A percentile compares a stretch with the other conserved stretches of the same genome.
Evolutionary conservation across 768 basidiomycete genomes (phyloP).

Genomic region (Hortiboletus flavorubellus): DNA sequence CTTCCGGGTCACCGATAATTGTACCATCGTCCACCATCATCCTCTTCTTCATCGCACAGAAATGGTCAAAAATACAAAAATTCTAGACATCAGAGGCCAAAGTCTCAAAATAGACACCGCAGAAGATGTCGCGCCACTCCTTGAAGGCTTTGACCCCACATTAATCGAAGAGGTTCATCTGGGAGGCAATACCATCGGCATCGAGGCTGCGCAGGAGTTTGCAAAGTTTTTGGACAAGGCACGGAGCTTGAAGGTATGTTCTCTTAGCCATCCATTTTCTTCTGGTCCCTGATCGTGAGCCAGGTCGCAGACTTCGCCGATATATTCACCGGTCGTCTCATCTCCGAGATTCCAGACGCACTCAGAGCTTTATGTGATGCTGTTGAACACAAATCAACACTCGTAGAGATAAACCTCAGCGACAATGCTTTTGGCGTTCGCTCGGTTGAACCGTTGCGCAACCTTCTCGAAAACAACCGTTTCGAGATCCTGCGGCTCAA

Average conservation of each 20-base stretch:
- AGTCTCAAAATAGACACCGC: constrained; percentile 73
- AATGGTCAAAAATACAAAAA: constrained; percentile 20
- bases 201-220: constrained; percentile 83
- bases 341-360: constrained; percentile 90
- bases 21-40: not conserved
- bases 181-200: constrained; percentile 91
- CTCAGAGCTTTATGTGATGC: constrained; percentile 87
- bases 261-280: not conserved
- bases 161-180: constrained; percentile 85
- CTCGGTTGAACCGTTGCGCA: constrained; percentile 90
- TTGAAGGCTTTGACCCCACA: constrained; percentile 60
- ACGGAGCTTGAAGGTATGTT: constrained; percentile 59
- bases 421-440: constrained; percentile 98
- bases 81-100: constrained; percentile 29
- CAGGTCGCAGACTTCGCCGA: constrained; percentile 95
- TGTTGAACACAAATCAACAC: constrained; percentile 72
- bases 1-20: constrained; percentile 19
- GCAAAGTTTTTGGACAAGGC: constrained; percentile 75
- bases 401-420: constrained; percentile 85
- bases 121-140: constrained; percentile 70
- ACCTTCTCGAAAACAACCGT: constrained; percentile 80
- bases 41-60: not conserved
- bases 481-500: constrained; percentile 82
- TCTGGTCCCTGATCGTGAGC: constrained; percentile 4
- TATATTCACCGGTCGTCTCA: constrained; percentile 96